Evolutionary conservation across 2,329 filamentous ascomycete genomes (phyloP), one percentile per base, ranked within the genome.

Genomic region (Fusarium newnesense): DNA sequence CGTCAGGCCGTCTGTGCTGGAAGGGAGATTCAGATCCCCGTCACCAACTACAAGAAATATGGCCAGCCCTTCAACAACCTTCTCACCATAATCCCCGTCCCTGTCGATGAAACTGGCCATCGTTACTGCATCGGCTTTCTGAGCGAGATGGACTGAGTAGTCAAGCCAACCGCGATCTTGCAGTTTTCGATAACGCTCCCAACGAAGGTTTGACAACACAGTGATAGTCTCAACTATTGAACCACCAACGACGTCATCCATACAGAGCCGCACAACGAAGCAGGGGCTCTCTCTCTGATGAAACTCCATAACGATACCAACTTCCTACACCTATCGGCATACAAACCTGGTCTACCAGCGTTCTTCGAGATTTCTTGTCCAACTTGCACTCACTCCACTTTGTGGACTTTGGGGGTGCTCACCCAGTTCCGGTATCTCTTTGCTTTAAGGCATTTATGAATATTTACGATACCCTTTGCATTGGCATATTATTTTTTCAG

Each of bases 61-160:
- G 94, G 95, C 1, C 88, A 94, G 75, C 87, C 87, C 0, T 97
- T 97, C 78, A 92, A 92, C 85, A 97, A 97, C 75, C 80, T 95
- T 18, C 85, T 97, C 59, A 94, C 92, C n/a, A 94, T 97, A 85
- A 93, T 97, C 60, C 94, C 94, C 0, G 90, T 97, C 39, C 84
- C 85, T 4, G 92, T 91, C 87, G 89, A 93, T 44, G 87, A 87
- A 3, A 85, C 87, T 19, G 87, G 89, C 16, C 89, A 90, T 69
- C 91, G 90, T 69, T 95, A 93, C 78, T 94, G 92, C 57, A 91
- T 97, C 32, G 94, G 94, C 7, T 95, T 97, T 77, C 90, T 95
- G 79, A 92, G 93, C 34, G 93, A 94, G 82, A 81, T 91, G 50
- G 90, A 78, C 15, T 79, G 44, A 67, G 50, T 21, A 36, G 5